Evolutionary conservation across 2,329 filamentous ascomycete genomes (phyloP), one percentile per base, ranked within the genome.

Genomic region (Nothopassalora personata): DNA sequence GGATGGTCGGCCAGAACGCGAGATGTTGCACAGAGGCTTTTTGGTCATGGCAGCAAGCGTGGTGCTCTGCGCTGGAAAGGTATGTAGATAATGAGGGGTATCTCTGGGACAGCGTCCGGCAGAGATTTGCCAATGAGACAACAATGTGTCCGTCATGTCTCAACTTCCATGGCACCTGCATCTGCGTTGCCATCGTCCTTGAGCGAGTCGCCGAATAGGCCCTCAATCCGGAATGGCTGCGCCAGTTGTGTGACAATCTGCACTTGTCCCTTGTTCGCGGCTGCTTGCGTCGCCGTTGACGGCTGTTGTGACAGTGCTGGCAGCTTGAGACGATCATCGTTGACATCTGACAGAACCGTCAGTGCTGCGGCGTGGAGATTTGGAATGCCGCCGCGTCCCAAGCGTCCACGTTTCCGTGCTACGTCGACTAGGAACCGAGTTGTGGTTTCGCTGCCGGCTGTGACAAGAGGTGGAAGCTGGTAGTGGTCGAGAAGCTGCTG

Each of bases 371-470:
- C 86, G 66, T 86, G 81, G 60, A 97, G 75, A 75, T 97, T 99
- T 47, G 94, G 94, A 15, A 97, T 83, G 62, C 94, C 94, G 19
- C 93, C 92, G 67, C 89, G 88, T 53, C 93, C 91, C 15, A 99
- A 81, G 58, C 94, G 82, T 55, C 94, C 94, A 61, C 94, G 84
- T 80, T 96, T 97, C 69, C 94, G 85, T 5, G 94, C 94, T 11
- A 99, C 93, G 73, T 99, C 93, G 56, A 97, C 86, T 36, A 99
- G 77, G 78, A 97, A 97, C 74, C 97, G 91, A 15, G 86, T 95
- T 5, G 90, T 94, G 58, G 85, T 77, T 72, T 97, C 91, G 57
- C 88, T 88, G 64, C 86, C 82, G 10, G 81, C 69, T 43, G 74
- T 74, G 70, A 95, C 83, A 18, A 97, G 81, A 1, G 93, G 84